Evolutionary conservation across 441 rosid genomes (phyloP), one percentile per base, ranked within the genome.

Genomic region (Pelargonium cotyledonis): DNA sequence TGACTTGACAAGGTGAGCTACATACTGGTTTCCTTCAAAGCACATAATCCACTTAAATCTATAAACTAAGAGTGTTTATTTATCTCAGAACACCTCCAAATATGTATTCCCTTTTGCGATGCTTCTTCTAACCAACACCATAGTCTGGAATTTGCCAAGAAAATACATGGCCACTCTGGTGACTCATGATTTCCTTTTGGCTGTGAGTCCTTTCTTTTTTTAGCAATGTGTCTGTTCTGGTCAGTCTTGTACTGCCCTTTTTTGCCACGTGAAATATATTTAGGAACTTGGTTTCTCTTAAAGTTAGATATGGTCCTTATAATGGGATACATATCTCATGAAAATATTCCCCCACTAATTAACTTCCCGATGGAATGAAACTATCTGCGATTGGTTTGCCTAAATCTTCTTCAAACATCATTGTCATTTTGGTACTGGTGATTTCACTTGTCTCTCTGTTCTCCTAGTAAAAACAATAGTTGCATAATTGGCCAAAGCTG

Each of bases 161-260:
- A 53, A 15, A 6, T 53, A 16, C 60, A 53, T 16, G 60, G 16
- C 60, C 60, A 53, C 60, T 53, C 53, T 12, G 18, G 11, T 55
- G 10, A 18, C 7, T 16, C 57, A 51, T 51, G 57, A 14, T 16
- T 51, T 51, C 57, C 16, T 51, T 51, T 51, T 14, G 18, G n/a
- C 7, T 51, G 4, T 5, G 47, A 46, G 23, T 38, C 53, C 66
- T 21, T 69, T 40, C 16, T 53, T 41, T 35, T 14, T 66, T 43
- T 65, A 43, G 58, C 53, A 44, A 16, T 65, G 44, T 14, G 44
- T 67, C 46, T 64, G 49, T 5, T 60, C 35, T 72, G 26, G 81
- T 80, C 83, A 77, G 76, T 61, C 71, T 78, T 78, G 82, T 77
- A 69, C 85, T 0, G 41, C 71, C 12, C 70, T 69, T 62, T 23